Base-by-base conservation (phyloP, 1,284 basidiomycete species). In the Fomitopsis pinicola region DNA sequence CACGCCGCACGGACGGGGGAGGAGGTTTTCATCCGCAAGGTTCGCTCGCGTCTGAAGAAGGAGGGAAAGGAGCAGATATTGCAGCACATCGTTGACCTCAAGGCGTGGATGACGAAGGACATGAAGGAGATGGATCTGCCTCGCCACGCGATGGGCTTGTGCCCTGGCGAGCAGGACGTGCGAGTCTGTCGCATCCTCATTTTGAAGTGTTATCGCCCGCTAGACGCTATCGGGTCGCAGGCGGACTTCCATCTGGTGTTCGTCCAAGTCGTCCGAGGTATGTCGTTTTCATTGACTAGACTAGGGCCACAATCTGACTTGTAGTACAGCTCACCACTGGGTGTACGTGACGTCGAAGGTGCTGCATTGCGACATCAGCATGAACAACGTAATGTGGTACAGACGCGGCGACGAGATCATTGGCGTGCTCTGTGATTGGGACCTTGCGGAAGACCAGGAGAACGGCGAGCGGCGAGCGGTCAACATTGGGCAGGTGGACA, bases 41-140 rank as follows among this genome's bases (percentile, higher is more conserved):
- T 35, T 33, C 46, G 52, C 53, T 2, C n/a, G 19, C 0, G 35
- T 12, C 40, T 55, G 35, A 9, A 2, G 8, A 30, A 17, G 1
- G 22, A 1, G 28, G 17, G 17, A 5, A 33, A 50, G 14, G 15
- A 33, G 35, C 6, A 14, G 12, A 38, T 38, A 14, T 28, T 55
- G 14, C 5, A 26, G 3, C 48, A 62, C 50, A 38, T 62, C 26
- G 42, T 45, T 3, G 60, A 62, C 8, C 14, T 62, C 7, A 59
- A 59, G 42, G 55, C 28, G 17, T 55, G 57, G 22, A 5, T 28
- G 10, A 36, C 61, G 55, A 19, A 46, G 55, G 17, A 55, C n/a
- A 48, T 55, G 53, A 15, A 53, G 12, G 28, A 30, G 15, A 58
- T 40, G 55, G 53, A n/a, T 12, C 52, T 64, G 5, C 55, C 57